Conservation (phyloP, 371 early-diverging fungal genomes). For the Lichtheimia corymbifera region DNA sequence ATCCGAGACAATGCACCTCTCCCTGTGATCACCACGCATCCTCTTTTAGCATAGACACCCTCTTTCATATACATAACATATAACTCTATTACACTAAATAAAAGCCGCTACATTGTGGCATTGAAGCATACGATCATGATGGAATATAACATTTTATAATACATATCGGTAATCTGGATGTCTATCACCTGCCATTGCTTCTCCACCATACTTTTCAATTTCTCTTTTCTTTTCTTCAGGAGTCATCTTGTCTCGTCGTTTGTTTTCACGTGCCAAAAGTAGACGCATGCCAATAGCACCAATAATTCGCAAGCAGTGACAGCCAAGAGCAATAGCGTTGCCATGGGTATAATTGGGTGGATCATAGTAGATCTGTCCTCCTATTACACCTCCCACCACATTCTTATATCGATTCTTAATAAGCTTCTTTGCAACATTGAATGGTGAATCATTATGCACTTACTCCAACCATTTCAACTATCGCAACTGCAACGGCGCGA, state of each 20-base stretch:
- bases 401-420: too few relatives aligned
- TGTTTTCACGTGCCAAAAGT: slow-evolving; percentile 26
- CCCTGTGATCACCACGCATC: too few relatives aligned
- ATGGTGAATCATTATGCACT: too few relatives aligned
- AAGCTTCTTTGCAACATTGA: too few relatives aligned
- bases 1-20: too few relatives aligned
- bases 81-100: too few relatives aligned
- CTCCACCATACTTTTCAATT: slow-evolving; percentile 31
- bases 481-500: slow-evolving; percentile 35
- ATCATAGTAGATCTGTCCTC: slow-evolving; percentile 38
- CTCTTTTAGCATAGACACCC: too few relatives aligned
- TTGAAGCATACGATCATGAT: too few relatives aligned
- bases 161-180: slow-evolving; percentile 46
- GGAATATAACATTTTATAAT: slow-evolving; percentile 13
- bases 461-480: slow-evolving; percentile 34
- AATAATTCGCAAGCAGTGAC: slow-evolving; percentile 22
- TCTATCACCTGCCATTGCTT: slow-evolving; percentile 42
- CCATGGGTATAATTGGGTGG: slow-evolving; percentile 17
- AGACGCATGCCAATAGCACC: slow-evolving; percentile 24
- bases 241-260: slow-evolving; percentile 18
- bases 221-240: slow-evolving; percentile 16
- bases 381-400: slow-evolving; percentile 33
- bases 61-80: too few relatives aligned
- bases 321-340: slow-evolving; percentile 17
- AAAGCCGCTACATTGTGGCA: too few relatives aligned